A percentile compares a stretch with the other conserved stretches of the same genome.
Evolutionary conservation across 2,329 filamentous ascomycete species (phyloP).

Genomic region (Mollisiaceae sp.): DNA sequence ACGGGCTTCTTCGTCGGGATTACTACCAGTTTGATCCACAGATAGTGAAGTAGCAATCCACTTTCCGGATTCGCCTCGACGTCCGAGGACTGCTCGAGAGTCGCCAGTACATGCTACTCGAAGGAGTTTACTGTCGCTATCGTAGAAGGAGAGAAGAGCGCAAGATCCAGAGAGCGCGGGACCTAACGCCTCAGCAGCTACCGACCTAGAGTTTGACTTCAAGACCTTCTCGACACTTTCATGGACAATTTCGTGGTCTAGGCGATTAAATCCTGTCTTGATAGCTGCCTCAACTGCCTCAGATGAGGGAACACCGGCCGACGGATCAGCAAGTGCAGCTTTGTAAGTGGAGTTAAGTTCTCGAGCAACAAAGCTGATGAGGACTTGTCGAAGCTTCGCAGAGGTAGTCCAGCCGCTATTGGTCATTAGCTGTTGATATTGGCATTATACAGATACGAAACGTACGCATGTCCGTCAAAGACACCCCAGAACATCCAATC

Average conservation of each 20-base stretch:
- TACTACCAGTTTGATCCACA: slow-evolving; percentile 91
- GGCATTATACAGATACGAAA: slow-evolving; percentile 33
- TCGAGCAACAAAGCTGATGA: slow-evolving; percentile 90
- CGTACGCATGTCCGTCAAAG: slow-evolving; percentile 93
- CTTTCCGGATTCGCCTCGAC: slow-evolving; percentile 77
- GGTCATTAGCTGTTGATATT: slow-evolving; percentile 31
- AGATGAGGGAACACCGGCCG: slow-evolving; percentile 67
- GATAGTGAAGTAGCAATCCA: slow-evolving; percentile 92
- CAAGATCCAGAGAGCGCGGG: slow-evolving; percentile 97
- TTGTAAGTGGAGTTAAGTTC: slow-evolving; percentile 95
- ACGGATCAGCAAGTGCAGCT: slow-evolving; percentile 63
- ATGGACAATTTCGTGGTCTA: slow-evolving; percentile 94
- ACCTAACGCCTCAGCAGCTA: slow-evolving; percentile 88
- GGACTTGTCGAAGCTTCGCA: slow-evolving; percentile 87
- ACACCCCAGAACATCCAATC: slow-evolving; percentile 99
- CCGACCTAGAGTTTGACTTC: slow-evolving; percentile 85
- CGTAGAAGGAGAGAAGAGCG: slow-evolving; percentile 94
- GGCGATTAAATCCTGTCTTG: slow-evolving; percentile 84
- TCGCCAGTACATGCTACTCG: slow-evolving; percentile 96
- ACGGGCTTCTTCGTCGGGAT: slow-evolving; percentile 80
- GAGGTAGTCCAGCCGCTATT: slow-evolving; percentile 95
- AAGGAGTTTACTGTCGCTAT: slow-evolving; percentile 82
- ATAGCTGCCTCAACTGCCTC: slow-evolving; percentile 89
- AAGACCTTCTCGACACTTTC: slow-evolving; percentile 91
- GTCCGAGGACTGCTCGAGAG: slow-evolving; percentile 91